These are phyloP conservation scores for Golubevia pallescens DNA, from an alignment of 1,284 basidiomycete genomes.

Conservation along the genomic window DNA sequence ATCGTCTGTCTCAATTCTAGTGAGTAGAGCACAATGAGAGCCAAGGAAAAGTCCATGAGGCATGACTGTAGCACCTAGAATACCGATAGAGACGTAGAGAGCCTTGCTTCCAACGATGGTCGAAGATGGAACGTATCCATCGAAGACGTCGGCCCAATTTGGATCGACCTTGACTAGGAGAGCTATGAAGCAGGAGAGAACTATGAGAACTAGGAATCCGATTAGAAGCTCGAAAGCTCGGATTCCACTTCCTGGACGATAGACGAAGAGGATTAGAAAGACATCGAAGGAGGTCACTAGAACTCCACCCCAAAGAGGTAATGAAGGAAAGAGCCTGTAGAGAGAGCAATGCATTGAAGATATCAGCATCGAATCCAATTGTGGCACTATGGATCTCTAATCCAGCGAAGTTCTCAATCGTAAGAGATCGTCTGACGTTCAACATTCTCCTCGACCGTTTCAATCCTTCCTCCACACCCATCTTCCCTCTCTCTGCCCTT, in stretches of 20 bases:
- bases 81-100: conserved; percentile 77
- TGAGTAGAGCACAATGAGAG: conserved; percentile 68
- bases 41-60: conserved; percentile 67
- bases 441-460: too few species aligned
- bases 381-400: too few species aligned
- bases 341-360: not conserved
- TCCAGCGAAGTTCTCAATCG: too few species aligned
- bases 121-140: conserved; percentile 80
- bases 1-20: conserved; percentile 21
- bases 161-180: conserved; percentile 78
- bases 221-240: conserved; percentile 50
- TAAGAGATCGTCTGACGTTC: too few species aligned
- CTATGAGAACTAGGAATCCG: conserved; percentile 36
- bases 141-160: conserved; percentile 78
- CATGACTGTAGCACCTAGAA: conserved; percentile 59
- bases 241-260: conserved; percentile 46
- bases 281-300: conserved; percentile 58
- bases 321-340: conserved; percentile 37
- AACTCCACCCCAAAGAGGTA: conserved; percentile 61
- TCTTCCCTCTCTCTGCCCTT: too few species aligned
- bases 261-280: conserved; percentile 52
- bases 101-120: conserved; percentile 70
- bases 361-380: too few species aligned
- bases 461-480: too few species aligned
- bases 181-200: conserved; percentile 73